A percentile compares a stretch with the other conserved stretches of the same genome.
Evolutionary conservation across 2,329 filamentous ascomycete species (phyloP).

Genomic region (Ambrosiella xylebori): DNA sequence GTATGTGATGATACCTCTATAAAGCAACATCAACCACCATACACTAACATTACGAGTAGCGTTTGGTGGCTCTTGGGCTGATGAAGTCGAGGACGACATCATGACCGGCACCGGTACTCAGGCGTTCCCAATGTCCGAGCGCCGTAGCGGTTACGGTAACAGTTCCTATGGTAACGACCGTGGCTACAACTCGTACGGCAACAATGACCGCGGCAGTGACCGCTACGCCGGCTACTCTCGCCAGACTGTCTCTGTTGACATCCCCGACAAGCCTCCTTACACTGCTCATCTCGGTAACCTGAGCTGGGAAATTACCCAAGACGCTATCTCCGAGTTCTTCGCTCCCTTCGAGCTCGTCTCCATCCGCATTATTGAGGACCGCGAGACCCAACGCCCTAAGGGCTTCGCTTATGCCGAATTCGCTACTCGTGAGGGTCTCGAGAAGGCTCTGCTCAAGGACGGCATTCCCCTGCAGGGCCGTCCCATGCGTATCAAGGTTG

Average conservation of each 20-base stretch:
- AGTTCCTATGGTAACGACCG: slow-evolving; percentile 21
- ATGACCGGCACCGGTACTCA: slow-evolving; percentile 32
- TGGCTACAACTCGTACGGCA: slow-evolving; percentile 20
- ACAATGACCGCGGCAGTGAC: slow-evolving; percentile 18
- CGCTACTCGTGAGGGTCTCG: slow-evolving; percentile 67
- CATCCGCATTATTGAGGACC: slow-evolving; percentile 93
- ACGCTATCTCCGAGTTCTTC: slow-evolving; percentile 75
- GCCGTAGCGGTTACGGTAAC: slow-evolving; percentile 20
- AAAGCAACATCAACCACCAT: background rate
- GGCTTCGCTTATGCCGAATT: slow-evolving; percentile 98
- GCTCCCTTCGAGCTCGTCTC: slow-evolving; percentile 68
- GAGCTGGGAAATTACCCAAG: slow-evolving; percentile 78
- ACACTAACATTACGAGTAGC: slow-evolving; percentile 19
- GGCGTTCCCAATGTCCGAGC: slow-evolving; percentile 34
- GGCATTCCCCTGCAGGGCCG: slow-evolving; percentile 73
- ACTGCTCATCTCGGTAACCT: slow-evolving; percentile 94
- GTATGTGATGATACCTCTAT: slow-evolving; percentile 1
- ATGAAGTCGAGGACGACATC: slow-evolving; percentile 88
- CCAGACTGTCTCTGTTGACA: slow-evolving; percentile 53
- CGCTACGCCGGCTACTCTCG: slow-evolving; percentile 23
- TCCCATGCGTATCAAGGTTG: slow-evolving; percentile 83
- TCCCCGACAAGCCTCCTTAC: slow-evolving; percentile 83
- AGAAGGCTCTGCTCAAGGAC: slow-evolving; percentile 73
- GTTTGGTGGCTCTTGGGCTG: slow-evolving; percentile 78
- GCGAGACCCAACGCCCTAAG: slow-evolving; percentile 83